Percentiles rank a stretch among this genome's conserved stretches.
Conservation (phyloP, 2,329 filamentous ascomycete species). For the Ciborinia camelliae region DNA sequence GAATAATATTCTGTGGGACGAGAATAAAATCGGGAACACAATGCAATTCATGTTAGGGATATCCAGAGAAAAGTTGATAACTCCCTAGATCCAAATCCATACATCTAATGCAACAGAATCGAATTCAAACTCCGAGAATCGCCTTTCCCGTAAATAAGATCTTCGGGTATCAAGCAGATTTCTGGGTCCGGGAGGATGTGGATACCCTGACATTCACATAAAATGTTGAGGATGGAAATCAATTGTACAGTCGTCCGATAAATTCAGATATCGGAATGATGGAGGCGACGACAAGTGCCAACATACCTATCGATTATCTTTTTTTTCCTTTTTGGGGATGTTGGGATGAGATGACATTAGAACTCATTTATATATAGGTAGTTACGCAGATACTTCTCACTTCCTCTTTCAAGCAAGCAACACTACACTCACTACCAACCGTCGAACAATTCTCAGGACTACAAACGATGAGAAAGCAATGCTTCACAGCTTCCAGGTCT, state of each 20-base stretch:
- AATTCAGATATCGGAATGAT: background rate
- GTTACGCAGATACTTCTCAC: background rate
- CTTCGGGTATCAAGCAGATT: background rate
- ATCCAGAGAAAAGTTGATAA: background rate
- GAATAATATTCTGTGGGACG: background rate
- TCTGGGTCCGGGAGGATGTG: background rate
- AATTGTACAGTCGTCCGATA: background rate
- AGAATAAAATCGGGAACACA: background rate
- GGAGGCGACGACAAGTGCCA: too few relatives aligned
- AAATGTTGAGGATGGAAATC: background rate
- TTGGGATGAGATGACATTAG: background rate
- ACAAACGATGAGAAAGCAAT: background rate
- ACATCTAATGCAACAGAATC: too few relatives aligned
- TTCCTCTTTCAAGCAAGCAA: background rate
- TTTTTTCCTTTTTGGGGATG: background rate
- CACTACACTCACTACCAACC: too few relatives aligned
- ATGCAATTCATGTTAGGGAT: background rate
- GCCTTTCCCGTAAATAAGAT: background rate
- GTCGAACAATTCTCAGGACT: background rate
- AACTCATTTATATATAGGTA: background rate
- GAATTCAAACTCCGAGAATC: background rate
- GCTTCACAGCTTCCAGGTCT: background rate
- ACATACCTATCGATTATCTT: background rate
- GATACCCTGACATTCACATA: background rate
- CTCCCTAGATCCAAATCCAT: background rate